A percentile compares a stretch with the other conserved stretches of the same genome.
Evolutionary conservation across 2,329 filamentous ascomycete species (phyloP).

Genomic region (Hansfordia pulvinata): DNA sequence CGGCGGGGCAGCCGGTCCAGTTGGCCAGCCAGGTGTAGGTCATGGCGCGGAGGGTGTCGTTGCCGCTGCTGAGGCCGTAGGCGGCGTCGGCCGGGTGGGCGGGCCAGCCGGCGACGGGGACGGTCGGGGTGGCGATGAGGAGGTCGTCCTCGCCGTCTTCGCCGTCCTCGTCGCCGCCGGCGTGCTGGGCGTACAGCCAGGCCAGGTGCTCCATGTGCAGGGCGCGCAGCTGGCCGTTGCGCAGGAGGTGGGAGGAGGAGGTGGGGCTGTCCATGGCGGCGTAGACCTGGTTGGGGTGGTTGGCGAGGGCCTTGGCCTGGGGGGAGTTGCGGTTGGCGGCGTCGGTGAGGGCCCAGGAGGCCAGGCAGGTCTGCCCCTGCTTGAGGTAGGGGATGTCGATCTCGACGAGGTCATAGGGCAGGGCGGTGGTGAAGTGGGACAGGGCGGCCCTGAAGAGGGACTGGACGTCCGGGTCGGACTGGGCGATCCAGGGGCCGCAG

Average conservation of each 20-base stretch:
- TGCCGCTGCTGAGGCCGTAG: conserved; percentile 66
- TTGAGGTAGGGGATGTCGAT: conserved; percentile 53
- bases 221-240: conserved; percentile 59
- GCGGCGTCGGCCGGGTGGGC: conserved; percentile 40
- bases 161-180: too few relatives aligned
- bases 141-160: too few relatives aligned
- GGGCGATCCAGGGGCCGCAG: conserved; percentile 54
- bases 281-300: conserved; percentile 56
- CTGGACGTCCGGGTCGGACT: conserved; percentile 50
- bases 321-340: conserved; percentile 34
- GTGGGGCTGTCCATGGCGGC: conserved; percentile 52
- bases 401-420: conserved; percentile 37
- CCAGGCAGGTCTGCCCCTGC: conserved; percentile 65
- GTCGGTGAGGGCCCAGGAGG: conserved; percentile 64
- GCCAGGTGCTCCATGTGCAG: conserved; percentile 70
- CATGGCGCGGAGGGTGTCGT: conserved; percentile 65
- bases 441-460: conserved; percentile 46
- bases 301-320: conserved; percentile 35
- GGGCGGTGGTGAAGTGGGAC: conserved; percentile 30
- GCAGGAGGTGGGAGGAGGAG: conserved; percentile 54
- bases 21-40: conserved; percentile 80
- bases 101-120: conserved; percentile 63
- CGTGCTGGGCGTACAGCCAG: conserved; percentile 28
- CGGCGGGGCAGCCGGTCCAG: conserved; percentile 62
- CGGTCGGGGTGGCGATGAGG: conserved; percentile 66